Conservation (phyloP, 768 basidiomycete species). For the Naganishia vaughanmartiniae region DNA sequence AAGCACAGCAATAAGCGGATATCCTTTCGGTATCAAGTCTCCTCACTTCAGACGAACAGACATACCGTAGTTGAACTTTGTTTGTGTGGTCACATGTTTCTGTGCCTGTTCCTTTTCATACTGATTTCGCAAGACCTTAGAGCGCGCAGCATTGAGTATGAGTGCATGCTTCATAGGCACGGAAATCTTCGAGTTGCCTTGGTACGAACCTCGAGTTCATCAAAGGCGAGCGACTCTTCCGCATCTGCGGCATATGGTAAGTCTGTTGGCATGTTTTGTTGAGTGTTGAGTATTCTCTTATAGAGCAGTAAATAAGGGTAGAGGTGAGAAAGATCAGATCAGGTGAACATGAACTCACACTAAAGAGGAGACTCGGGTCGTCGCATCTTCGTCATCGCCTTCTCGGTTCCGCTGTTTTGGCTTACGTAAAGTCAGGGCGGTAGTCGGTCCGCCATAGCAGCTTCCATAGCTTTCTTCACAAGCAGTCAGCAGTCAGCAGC, state of each 20-base stretch:
- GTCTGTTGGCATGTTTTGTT: conserved; percentile 60
- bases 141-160: background rate
- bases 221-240: conserved; percentile 78
- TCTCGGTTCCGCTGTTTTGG: conserved; percentile 15
- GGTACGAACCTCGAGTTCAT: conserved; percentile 74
- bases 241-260: conserved; percentile 95
- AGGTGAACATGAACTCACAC: background rate
- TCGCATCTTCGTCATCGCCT: conserved; percentile 12
- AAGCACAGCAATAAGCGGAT: background rate
- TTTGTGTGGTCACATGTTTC: conserved; percentile 84
- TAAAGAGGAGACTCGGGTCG: background rate
- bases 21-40: background rate
- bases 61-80: conserved; percentile 91
- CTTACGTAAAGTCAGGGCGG: background rate
- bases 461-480: background rate
- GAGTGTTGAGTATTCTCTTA: too few relatives aligned
- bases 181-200: background rate
- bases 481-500: background rate
- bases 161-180: background rate
- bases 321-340: background rate
- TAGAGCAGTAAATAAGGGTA: background rate
- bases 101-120: conserved; percentile 83
- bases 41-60: background rate
- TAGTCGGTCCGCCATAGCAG: background rate
- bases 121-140: conserved; percentile 76